A percentile compares a stretch with the other conserved stretches of the same genome.
Evolutionary conservation across 225 moss, liverwort and hornwort species (phyloP).

Genomic region (Climacium dendroides): DNA sequence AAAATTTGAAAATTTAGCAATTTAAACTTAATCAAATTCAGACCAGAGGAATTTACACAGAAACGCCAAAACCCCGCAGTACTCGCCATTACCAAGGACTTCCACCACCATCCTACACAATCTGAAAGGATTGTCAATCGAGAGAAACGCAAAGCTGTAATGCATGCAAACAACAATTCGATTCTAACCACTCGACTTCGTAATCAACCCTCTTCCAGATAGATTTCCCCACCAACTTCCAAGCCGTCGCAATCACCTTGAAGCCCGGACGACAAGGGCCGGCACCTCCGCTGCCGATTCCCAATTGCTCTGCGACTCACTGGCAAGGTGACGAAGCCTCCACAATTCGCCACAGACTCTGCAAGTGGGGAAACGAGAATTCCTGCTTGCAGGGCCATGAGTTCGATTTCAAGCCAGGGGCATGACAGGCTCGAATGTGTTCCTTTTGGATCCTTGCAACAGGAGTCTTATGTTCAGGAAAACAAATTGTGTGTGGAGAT

Average conservation of each 20-base stretch:
- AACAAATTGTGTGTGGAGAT: not conserved
- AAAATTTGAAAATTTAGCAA: not conserved
- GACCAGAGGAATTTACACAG: no score
- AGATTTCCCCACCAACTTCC: not conserved
- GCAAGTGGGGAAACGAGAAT: not conserved
- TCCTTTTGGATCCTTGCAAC: not conserved
- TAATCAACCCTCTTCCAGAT: not conserved
- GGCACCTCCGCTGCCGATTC: not conserved
- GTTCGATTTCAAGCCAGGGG: not conserved
- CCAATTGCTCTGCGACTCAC: not conserved
- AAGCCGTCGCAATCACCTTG: not conserved
- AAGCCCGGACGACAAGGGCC: not conserved
- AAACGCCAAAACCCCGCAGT: not conserved
- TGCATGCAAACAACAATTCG: not conserved
- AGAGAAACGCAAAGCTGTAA: not conserved
- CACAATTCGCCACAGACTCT: not conserved
- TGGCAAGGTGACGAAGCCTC: not conserved
- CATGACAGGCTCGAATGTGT: not conserved
- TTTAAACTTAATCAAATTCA: not conserved
- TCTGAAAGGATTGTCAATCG: not conserved
- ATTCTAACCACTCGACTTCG: not conserved
- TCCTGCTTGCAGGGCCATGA: constrained; percentile 7
- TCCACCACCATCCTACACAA: not conserved
- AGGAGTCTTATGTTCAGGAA: not conserved
- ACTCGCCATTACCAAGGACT: not conserved